phyloP scores from a whole-genome alignment of 129 eudicot species.

The Oenanthe sinensis region DNA sequence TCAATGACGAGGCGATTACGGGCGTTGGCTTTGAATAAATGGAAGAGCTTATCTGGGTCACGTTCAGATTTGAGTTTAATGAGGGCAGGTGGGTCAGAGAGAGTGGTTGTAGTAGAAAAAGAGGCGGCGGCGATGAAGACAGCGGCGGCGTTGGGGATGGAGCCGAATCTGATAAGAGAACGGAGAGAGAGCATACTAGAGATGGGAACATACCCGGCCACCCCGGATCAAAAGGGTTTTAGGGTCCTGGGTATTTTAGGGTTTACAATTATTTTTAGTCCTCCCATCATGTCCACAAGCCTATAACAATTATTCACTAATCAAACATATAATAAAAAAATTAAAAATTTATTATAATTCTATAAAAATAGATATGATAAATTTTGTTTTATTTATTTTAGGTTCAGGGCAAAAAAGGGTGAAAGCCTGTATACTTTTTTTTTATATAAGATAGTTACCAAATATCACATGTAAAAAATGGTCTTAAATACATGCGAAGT shows the following conservation, averaged over 20 bases:
- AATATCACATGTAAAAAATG: no score
- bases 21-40: not conserved
- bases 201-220: not conserved
- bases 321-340: no score
- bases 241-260: not conserved
- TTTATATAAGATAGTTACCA: no score
- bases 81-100: not conserved
- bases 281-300: not conserved
- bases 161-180: not conserved
- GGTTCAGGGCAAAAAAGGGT: no score
- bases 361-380: no score
- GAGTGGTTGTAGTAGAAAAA: not conserved
- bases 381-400: no score
- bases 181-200: not conserved
- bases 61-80: not conserved
- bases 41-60: not conserved
- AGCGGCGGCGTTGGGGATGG: no score
- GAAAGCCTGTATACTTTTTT: no score
- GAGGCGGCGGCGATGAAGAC: constrained; percentile 6
- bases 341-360: no score
- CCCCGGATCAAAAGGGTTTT: not conserved
- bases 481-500: no score
- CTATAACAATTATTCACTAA: no score
- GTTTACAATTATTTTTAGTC: not conserved
- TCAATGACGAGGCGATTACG: constrained; percentile 49